These are phyloP conservation scores for Polygonum aviculare DNA, from an alignment of 148 eudicot species.

Conservation along the genomic window DNA sequence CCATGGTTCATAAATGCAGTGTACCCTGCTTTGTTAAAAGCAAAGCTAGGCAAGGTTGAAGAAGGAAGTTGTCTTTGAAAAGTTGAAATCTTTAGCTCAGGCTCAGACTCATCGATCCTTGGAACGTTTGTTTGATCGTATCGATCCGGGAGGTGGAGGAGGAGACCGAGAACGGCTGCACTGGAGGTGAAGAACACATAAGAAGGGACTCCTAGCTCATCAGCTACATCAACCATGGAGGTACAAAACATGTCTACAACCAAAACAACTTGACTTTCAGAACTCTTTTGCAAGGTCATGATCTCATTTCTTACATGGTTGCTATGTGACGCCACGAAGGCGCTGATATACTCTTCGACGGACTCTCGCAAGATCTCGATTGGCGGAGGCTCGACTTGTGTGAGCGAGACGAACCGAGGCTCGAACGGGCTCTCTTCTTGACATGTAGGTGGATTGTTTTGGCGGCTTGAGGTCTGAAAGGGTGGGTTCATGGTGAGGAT, in stretches of 20 bases:
- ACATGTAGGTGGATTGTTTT: neutral
- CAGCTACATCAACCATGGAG: slow-evolving; percentile 21
- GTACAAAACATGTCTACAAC: slow-evolving; percentile 26
- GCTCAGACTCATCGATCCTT: neutral
- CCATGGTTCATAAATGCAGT: slow-evolving; percentile 1
- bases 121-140: neutral
- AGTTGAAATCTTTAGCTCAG: neutral
- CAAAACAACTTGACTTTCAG: slow-evolving; percentile 6
- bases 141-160: slow-evolving; percentile 1
- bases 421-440: neutral
- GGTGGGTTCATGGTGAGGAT: slow-evolving; percentile 8
- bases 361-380: neutral
- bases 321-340: slow-evolving; percentile 10
- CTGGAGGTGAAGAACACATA: slow-evolving; percentile 21
- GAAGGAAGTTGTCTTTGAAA: neutral
- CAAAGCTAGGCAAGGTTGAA: neutral
- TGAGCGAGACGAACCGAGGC: slow-evolving; percentile 1
- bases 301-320: neutral
- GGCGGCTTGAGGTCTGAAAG: neutral
- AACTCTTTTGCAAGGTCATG: neutral
- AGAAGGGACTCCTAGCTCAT: slow-evolving; percentile 19
- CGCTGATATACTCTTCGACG: neutral
- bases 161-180: slow-evolving; percentile 2
- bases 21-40: neutral
- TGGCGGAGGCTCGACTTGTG: slow-evolving; percentile 5